Evolutionary conservation across 257 asterid species (phyloP).

Genomic region (Salvia splendens): DNA sequence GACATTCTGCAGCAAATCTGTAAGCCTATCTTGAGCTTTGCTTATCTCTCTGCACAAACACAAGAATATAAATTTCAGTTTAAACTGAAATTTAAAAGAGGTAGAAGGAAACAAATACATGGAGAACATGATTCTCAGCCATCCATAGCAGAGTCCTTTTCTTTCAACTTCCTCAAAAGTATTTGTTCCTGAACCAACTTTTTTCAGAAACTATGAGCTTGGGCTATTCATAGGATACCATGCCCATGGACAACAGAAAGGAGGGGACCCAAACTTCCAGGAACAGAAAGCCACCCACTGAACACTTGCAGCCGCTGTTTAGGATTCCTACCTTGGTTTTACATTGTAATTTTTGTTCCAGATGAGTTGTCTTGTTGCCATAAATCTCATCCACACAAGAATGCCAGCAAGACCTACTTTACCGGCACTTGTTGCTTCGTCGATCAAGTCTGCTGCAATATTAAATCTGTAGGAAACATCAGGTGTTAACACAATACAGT

Average conservation of each 20-base stretch:
- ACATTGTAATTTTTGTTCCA: conserved; percentile 99
- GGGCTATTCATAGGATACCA: conserved; percentile 10
- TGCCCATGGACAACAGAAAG: not conserved
- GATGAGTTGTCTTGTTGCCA: conserved; percentile 95
- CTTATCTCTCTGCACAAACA: conserved; percentile 84
- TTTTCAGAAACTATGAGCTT: conserved; percentile 3
- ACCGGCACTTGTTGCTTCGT: conserved; percentile 72
- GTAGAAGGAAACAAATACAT: not conserved
- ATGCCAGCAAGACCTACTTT: conserved; percentile 90
- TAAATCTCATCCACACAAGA: conserved; percentile 98
- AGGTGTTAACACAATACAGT: conserved; percentile 20
- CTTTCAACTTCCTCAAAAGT: conserved; percentile 18
- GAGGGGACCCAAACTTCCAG: conserved; percentile 13
- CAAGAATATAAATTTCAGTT: conserved; percentile 19
- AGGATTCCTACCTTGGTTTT: conserved; percentile 82
- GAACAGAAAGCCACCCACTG: conserved; percentile 4
- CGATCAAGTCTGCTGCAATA: conserved; percentile 92
- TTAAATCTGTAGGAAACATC: conserved; percentile 63
- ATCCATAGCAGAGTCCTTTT: not conserved
- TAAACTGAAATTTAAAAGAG: conserved; percentile 4
- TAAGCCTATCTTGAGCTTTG: conserved; percentile 96
- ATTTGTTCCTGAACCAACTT: conserved; percentile 9
- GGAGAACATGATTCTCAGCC: not conserved
- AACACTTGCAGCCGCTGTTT: conserved; percentile 17
- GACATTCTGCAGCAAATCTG: conserved; percentile 74